phyloP scores from a whole-genome alignment of 2,329 filamentous ascomycete species.

The Graphium sp. region DNA sequence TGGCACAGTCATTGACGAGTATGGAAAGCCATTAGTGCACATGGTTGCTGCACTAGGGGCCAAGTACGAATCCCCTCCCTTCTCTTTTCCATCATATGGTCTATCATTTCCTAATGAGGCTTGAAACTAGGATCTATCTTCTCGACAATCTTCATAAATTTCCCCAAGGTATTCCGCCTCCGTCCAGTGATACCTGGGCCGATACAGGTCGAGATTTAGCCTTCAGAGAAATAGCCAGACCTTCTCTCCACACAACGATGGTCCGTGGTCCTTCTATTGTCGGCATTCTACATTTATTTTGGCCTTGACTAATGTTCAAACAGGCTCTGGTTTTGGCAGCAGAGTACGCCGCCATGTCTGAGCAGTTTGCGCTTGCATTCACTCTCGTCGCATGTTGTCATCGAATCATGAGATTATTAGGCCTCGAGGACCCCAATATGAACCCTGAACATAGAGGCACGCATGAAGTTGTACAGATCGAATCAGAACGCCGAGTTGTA shows the following conservation, averaged over 20 bases:
- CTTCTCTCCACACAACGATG: slow-evolving; percentile 20
- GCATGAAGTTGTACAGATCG: slow-evolving; percentile 15
- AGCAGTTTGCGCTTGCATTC: slow-evolving; percentile 20
- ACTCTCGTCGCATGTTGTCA: slow-evolving; percentile 22
- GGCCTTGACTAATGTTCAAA: slow-evolving; percentile 6
- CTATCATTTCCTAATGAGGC: slow-evolving; percentile 1
- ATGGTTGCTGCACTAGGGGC: slow-evolving; percentile 20
- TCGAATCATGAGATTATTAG: slow-evolving; percentile 21
- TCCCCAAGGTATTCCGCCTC: slow-evolving; percentile 8
- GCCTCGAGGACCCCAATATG: slow-evolving; percentile 19
- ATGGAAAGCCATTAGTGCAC: slow-evolving; percentile 18
- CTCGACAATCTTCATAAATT: not conserved
- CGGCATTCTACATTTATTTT: slow-evolving; percentile 6
- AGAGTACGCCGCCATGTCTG: slow-evolving; percentile 20
- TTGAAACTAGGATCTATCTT: not conserved
- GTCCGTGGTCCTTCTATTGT: slow-evolving; percentile 8
- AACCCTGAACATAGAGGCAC: slow-evolving; percentile 7
- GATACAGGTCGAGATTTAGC: slow-evolving; percentile 17
- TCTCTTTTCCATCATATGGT: not conserved
- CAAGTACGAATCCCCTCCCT: not conserved
- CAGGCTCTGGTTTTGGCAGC: slow-evolving; percentile 20
- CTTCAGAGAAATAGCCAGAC: slow-evolving; percentile 19
- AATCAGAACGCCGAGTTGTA: slow-evolving; percentile 21
- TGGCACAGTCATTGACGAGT: slow-evolving; percentile 14
- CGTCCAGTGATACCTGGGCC: slow-evolving; percentile 20